phyloP scores from a whole-genome alignment of 116 monocot species.

The Iris pallida region DNA sequence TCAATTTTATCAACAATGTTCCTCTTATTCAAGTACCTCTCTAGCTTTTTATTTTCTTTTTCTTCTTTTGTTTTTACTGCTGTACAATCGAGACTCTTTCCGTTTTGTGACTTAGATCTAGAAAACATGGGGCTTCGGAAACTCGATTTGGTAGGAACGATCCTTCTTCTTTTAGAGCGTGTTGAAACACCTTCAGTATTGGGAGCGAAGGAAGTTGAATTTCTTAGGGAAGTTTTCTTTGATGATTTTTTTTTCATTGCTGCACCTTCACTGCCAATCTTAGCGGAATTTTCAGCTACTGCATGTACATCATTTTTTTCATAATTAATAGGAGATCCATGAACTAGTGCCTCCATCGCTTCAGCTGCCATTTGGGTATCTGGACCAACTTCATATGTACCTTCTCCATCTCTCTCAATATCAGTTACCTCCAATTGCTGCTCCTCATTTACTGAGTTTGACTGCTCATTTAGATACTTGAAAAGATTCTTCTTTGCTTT shows the following conservation, averaged over 20 bases:
- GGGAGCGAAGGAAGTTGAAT: conserved; percentile 11
- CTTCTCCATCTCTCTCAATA: conserved; percentile 4
- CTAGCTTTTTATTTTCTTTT: conserved; percentile 2
- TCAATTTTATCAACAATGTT: conserved; percentile 5
- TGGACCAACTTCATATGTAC: conserved; percentile 41
- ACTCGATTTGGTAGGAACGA: conserved; percentile 7
- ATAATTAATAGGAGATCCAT: conserved; percentile 18
- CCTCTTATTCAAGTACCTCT: neutral
- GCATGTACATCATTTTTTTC: conserved; percentile 6
- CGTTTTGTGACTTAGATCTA: conserved; percentile 2
- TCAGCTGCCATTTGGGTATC: conserved; percentile 90
- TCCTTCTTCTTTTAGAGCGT: conserved; percentile 32
- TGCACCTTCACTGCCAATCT: neutral
- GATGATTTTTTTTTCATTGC: conserved; percentile 7
- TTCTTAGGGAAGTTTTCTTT: conserved; percentile 9
- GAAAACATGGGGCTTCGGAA: conserved; percentile 1
- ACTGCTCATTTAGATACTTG: conserved; percentile 31
- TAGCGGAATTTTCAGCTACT: conserved; percentile 7
- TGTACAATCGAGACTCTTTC: conserved; percentile 11
- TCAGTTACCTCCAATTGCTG: conserved; percentile 16
- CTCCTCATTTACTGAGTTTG: conserved; percentile 24
- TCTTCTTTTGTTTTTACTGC: conserved; percentile 12
- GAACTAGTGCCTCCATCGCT: conserved; percentile 58
- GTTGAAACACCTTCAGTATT: conserved; percentile 21
- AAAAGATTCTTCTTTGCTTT: conserved; percentile 50